These are phyloP conservation scores for Chlorella sorokiniana DNA, from an alignment of 139 green algal species.

Conservation along the genomic window DNA sequence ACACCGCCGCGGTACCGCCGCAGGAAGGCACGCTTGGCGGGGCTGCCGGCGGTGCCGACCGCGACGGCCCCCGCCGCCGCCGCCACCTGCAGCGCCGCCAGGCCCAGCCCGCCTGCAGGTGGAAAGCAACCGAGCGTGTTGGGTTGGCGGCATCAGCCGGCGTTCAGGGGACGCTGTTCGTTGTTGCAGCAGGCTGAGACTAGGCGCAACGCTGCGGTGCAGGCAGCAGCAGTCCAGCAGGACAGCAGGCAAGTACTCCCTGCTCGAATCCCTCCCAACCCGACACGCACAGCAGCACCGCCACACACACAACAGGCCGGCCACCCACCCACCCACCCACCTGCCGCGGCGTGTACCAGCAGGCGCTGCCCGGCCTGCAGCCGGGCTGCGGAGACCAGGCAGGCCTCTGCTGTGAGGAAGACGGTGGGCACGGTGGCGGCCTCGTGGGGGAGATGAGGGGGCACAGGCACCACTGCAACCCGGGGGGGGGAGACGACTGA, in stretches of 20 bases:
- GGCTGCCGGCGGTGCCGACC: constrained; percentile 57
- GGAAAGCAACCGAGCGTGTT: background rate
- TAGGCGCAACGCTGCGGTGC: too few relatives aligned
- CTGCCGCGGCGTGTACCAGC: constrained; percentile 36
- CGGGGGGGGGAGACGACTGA: background rate
- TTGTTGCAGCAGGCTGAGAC: too few relatives aligned
- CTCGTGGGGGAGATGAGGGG: constrained; percentile 54
- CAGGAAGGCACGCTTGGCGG: constrained; percentile 62
- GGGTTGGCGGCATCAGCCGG: background rate
- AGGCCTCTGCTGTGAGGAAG: constrained; percentile 67
- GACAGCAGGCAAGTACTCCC: too few relatives aligned
- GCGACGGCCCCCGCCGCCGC: constrained; percentile 36
- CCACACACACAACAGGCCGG: too few relatives aligned
- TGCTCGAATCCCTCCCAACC: too few relatives aligned
- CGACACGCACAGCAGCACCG: too few relatives aligned
- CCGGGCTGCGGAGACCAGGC: background rate
- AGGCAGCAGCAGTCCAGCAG: too few relatives aligned
- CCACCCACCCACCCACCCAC: background rate
- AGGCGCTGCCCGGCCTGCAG: background rate
- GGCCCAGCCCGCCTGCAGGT: constrained; percentile 33
- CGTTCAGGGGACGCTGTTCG: too few relatives aligned
- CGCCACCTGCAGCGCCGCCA: constrained; percentile 63
- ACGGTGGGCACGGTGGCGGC: constrained; percentile 77
- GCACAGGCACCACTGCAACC: constrained; percentile 58
- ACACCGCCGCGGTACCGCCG: constrained; percentile 23